phyloP scores from a whole-genome alignment of 2,329 filamentous ascomycete species.

The Neopestalotiopsis sp. region DNA sequence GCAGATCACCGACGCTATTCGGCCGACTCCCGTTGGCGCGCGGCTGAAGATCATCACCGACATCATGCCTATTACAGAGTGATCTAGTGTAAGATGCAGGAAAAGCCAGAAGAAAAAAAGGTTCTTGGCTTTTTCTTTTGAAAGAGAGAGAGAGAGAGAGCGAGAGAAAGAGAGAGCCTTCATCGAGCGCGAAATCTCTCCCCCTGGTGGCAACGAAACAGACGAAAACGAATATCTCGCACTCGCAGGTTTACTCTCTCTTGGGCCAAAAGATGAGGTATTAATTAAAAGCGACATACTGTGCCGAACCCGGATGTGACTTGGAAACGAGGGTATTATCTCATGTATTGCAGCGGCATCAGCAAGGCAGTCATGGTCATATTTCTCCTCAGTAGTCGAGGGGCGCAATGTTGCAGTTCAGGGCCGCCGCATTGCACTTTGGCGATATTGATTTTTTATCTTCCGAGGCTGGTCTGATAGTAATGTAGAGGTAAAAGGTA shows the following conservation, averaged over 20 bases:
- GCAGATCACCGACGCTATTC: constrained; percentile 2
- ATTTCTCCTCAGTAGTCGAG: not conserved
- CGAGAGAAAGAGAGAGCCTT: too few species aligned
- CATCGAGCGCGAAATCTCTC: too few species aligned
- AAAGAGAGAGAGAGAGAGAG: too few species aligned
- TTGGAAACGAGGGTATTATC: not conserved
- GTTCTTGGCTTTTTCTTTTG: too few species aligned
- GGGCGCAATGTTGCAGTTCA: not conserved
- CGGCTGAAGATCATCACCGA: constrained; percentile 9
- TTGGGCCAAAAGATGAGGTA: not conserved
- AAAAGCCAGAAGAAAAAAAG: too few species aligned
- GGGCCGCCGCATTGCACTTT: not conserved
- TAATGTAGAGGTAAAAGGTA: too few species aligned
- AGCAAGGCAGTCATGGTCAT: not conserved
- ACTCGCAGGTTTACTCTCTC: not conserved
- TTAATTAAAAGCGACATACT: not conserved
- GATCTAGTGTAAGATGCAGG: too few species aligned
- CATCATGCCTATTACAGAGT: not conserved
- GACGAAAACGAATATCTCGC: too few species aligned
- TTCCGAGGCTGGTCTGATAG: not conserved
- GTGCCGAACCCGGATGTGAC: not conserved
- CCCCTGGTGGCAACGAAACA: too few species aligned
- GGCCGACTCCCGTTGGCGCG: constrained; percentile 13
- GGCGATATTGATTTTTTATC: not conserved
- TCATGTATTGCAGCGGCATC: not conserved